Conservation (phyloP, 139 green algal genomes). For the Closterium sp. region DNA sequence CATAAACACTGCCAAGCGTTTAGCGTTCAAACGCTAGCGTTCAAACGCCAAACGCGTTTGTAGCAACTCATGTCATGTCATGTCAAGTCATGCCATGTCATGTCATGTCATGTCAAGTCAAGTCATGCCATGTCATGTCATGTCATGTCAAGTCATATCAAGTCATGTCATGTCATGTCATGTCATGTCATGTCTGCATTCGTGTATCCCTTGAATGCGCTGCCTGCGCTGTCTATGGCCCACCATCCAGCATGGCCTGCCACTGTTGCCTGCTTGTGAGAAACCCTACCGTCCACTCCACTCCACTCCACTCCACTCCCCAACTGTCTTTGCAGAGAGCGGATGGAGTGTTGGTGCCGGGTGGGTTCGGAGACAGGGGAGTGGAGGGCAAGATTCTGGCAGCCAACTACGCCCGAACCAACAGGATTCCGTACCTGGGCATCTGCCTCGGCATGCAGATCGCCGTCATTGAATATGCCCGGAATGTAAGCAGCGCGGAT, state of each 20-base stretch:
- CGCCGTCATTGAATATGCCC: constrained; percentile 97
- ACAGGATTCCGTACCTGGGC: constrained; percentile 86
- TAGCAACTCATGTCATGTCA: too few relatives aligned
- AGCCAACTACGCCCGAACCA: constrained; percentile 79
- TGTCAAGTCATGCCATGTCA: too few relatives aligned
- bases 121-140: not conserved
- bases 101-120: not conserved
- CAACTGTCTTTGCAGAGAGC: constrained; percentile 47
- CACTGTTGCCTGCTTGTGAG: not conserved
- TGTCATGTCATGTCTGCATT: not conserved
- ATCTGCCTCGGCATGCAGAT: constrained; percentile 97
- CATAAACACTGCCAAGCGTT: too few relatives aligned
- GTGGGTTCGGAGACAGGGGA: constrained; percentile 88
- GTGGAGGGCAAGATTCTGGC: constrained; percentile 94
- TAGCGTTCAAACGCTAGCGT: too few relatives aligned
- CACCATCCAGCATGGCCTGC: too few relatives aligned
- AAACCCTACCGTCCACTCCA: not conserved
- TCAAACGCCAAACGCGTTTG: too few relatives aligned
- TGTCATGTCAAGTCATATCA: not conserved
- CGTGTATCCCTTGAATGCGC: too few relatives aligned
- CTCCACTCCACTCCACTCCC: too few relatives aligned
- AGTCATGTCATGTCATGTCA: not conserved
- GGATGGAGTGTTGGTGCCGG: constrained; percentile 92
- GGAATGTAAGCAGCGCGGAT: constrained; percentile 68
- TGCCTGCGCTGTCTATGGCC: too few relatives aligned